Conservation (phyloP, 352 stramenopile species). For the Phytophthora crassamura region DNA sequence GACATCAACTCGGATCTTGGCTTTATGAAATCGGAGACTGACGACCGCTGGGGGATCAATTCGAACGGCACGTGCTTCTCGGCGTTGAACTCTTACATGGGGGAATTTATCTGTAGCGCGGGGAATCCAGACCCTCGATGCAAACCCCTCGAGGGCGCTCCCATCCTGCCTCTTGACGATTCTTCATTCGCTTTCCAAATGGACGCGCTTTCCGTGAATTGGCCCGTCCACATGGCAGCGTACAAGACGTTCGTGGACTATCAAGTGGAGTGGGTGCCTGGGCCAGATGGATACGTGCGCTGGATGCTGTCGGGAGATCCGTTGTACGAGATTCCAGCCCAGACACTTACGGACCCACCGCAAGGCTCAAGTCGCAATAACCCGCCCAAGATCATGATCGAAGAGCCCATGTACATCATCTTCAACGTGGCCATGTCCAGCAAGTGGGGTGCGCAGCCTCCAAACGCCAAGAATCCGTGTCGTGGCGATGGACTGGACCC, state of each 20-base stretch:
- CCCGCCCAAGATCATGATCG: slow-evolving; percentile 92
- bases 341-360: slow-evolving; percentile 57
- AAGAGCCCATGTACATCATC: slow-evolving; percentile 95
- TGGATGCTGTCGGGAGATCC: slow-evolving; percentile 87
- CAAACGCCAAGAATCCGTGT: slow-evolving; percentile 68
- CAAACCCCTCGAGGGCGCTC: slow-evolving; percentile 17
- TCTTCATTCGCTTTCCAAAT: slow-evolving; percentile 79
- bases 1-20: slow-evolving; percentile 48
- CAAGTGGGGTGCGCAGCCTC: slow-evolving; percentile 84
- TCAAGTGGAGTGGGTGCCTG: slow-evolving; percentile 71
- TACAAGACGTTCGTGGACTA: slow-evolving; percentile 59
- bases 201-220: slow-evolving; percentile 70
- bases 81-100: slow-evolving; percentile 53
- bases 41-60: slow-evolving; percentile 55
- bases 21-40: slow-evolving; percentile 25
- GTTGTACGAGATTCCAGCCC: slow-evolving; percentile 88
- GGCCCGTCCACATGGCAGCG: slow-evolving; percentile 52
- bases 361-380: slow-evolving; percentile 58
- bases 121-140: slow-evolving; percentile 40
- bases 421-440: slow-evolving; percentile 95
- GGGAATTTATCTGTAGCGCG: slow-evolving; percentile 54
- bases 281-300: slow-evolving; percentile 58
- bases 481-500: slow-evolving; percentile 54
- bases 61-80: slow-evolving; percentile 56
- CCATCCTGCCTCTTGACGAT: slow-evolving; percentile 6